These are phyloP conservation scores for Botrytis pseudocinerea DNA, from an alignment of 2,329 filamentous ascomycete species.

Conservation along the genomic window DNA sequence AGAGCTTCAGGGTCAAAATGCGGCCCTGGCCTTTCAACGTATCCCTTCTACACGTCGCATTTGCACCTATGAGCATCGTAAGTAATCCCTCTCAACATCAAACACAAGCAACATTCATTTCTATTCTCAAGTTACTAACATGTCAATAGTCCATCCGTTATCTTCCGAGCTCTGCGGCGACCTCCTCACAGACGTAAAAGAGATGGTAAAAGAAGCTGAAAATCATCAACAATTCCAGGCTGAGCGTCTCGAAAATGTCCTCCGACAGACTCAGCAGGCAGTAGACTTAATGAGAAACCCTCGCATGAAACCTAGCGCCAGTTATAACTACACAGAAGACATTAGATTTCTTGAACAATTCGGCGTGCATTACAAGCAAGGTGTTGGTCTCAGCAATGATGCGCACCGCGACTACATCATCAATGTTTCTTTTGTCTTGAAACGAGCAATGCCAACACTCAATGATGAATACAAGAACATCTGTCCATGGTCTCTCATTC, in stretches of 20 bases:
- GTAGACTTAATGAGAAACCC: background rate
- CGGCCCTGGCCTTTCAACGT: rapidly evolving
- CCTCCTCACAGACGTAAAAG: background rate
- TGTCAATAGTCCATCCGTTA: background rate
- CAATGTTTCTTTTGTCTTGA: background rate
- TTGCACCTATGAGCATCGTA: background rate
- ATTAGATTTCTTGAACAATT: background rate
- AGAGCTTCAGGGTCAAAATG: background rate
- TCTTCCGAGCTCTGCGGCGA: background rate
- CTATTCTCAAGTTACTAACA: background rate
- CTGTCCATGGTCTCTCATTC: background rate
- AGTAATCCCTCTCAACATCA: background rate
- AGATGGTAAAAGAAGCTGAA: background rate
- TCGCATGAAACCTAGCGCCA: background rate
- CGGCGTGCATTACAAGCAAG: background rate
- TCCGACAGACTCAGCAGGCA: background rate
- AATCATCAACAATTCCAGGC: background rate
- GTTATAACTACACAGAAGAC: background rate
- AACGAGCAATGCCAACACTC: background rate
- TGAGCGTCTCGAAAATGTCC: background rate
- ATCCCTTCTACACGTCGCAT: background rate
- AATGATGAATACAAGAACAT: background rate
- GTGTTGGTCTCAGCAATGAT: background rate
- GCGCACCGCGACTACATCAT: background rate
- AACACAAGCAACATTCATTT: background rate